Base-by-base conservation (phyloP, 306 rosid species). In the Vachellia collinsii region DNA sequence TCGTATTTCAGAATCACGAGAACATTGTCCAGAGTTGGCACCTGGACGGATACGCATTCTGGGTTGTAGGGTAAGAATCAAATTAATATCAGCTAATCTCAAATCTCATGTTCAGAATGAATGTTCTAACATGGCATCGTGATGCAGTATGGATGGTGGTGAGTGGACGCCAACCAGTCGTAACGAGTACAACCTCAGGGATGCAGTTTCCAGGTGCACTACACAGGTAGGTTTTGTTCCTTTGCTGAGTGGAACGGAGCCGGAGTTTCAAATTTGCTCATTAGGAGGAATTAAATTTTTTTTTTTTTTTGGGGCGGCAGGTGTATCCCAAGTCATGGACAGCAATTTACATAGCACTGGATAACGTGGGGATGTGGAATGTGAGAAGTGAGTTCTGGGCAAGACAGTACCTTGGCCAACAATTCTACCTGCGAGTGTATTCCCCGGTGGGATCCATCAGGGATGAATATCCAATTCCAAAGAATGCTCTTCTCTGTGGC, bases 241-340 rank as follows among this genome's bases (percentile, higher is more conserved):
- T 53, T 29, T 16, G 3, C 0, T 65, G 53, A 11, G 36, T 72
- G 38, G 8, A 36, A n/a, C 0, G 53, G 43, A 70, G 47, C 19
- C 20, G 16, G 10, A 1, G 22, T 19, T 20, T 42, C 6, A 11
- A 3, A 12, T 25, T 13, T 63, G 54, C 48, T 80, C 54, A 1
- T 77, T 39, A 59, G 37, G 59, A 54, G 1, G 20, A 64, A 19
- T 70, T 71, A 72, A 1, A 1, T 29, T 39, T 13, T 23, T 7
- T 1, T 42, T 50, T 16, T 4, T 43, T 43, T 37, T 53, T 8
- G 76, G 68, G 72, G 77, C 69, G 2, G 59, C 87, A 94, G 97
- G 99, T 93, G 36, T 94, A 95, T 81, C 99, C 99, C 0, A 89
- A 80, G 85, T 95, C 98, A 79, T 95, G 98, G 99, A 95, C 99